phyloP scores from a whole-genome alignment of 176 grass and related monocot genomes.

The Aegilops sharonensis region DNA sequence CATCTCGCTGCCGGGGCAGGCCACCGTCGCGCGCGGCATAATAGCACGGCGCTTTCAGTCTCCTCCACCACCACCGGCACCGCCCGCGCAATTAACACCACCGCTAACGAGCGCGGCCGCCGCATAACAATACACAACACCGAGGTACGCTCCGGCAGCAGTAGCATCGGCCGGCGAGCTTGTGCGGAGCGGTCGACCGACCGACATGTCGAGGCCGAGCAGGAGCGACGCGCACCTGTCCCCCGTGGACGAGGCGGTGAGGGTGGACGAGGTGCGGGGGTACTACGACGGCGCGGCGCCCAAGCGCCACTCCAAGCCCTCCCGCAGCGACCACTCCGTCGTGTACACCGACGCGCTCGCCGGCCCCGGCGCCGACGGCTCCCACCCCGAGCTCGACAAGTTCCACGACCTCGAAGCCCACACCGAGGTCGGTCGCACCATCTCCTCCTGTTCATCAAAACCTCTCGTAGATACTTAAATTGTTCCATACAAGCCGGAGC shows the following conservation, averaged over 20 bases:
- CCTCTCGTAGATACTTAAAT: not conserved
- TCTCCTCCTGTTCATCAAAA: not conserved
- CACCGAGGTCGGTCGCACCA: constrained; percentile 32
- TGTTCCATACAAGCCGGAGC: not conserved
- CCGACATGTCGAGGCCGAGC: constrained; percentile 43
- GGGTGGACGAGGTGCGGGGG: constrained; percentile 56
- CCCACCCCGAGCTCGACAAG: constrained; percentile 65
- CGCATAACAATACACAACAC: not conserved
- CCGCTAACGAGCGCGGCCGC: not conserved
- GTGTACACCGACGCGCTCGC: constrained; percentile 52
- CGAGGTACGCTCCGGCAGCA: not conserved
- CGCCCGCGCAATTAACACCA: not conserved
- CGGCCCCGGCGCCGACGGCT: not conserved
- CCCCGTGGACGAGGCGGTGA: constrained; percentile 48
- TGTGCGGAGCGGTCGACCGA: not conserved
- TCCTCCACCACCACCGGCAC: not conserved
- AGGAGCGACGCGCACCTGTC: constrained; percentile 69
- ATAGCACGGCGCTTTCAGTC: constrained; percentile 20
- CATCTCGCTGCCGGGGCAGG: not conserved
- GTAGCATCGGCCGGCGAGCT: not conserved
- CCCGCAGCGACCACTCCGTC: constrained; percentile 61
- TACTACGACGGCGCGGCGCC: constrained; percentile 61
- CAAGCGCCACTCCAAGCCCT: constrained; percentile 88
- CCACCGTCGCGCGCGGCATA: constrained; percentile 22
- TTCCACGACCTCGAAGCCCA: constrained; percentile 63